Conservation (phyloP, 331 rosid genomes). For the Prunus yedoensis region DNA sequence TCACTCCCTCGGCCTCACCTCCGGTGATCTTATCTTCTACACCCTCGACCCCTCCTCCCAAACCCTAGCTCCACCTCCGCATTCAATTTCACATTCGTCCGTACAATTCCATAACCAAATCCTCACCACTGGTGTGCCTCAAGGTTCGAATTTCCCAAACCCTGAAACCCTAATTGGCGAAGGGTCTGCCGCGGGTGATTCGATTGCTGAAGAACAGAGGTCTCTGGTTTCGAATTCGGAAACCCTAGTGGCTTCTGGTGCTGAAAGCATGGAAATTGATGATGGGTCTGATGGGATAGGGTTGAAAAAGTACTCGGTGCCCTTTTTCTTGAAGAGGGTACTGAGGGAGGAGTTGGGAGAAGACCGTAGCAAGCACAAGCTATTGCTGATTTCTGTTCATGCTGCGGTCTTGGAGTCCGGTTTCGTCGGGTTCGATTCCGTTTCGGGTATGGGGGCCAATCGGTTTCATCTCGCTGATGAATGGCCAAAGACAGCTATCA, state of each 20-base stretch:
- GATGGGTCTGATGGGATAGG: slow-evolving; percentile 36
- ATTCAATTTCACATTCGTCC: background rate
- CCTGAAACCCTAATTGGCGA: slow-evolving; percentile 6
- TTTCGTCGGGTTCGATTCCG: slow-evolving; percentile 45
- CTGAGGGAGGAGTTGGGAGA: slow-evolving; percentile 43
- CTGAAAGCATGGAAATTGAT: slow-evolving; percentile 24
- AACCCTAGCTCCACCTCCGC: background rate
- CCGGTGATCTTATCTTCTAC: slow-evolving; percentile 81
- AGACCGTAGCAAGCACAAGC: slow-evolving; percentile 37
- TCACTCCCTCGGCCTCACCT: slow-evolving; percentile 52
- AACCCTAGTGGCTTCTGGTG: slow-evolving; percentile 10
- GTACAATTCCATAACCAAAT: background rate
- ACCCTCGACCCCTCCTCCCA: slow-evolving; percentile 42
- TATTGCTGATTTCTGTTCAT: slow-evolving; percentile 55
- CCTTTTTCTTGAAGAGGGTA: slow-evolving; percentile 51
- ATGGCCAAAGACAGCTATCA: slow-evolving; percentile 33
- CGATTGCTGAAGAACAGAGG: background rate
- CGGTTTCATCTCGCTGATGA: slow-evolving; percentile 33
- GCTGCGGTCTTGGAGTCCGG: slow-evolving; percentile 74
- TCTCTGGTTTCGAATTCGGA: background rate
- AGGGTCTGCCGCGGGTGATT: background rate
- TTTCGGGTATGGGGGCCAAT: slow-evolving; percentile 34
- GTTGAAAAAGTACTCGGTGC: slow-evolving; percentile 29
- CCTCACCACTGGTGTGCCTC: slow-evolving; percentile 13
- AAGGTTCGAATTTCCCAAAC: slow-evolving; percentile 2